phyloP scores from a whole-genome alignment of 2,329 filamentous ascomycete genomes.

The Sarocladium strictum region DNA sequence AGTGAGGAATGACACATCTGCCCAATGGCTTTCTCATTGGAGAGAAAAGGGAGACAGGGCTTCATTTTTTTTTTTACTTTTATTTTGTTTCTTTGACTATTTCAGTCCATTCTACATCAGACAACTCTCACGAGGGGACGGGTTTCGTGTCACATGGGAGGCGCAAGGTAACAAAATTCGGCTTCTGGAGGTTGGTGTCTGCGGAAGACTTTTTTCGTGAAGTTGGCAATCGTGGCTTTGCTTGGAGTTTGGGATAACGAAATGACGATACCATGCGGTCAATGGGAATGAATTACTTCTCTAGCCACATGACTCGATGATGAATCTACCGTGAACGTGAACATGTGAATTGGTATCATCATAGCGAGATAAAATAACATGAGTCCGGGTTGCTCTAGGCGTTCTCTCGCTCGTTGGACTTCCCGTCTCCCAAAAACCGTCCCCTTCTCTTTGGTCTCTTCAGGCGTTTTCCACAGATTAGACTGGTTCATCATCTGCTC shows the following conservation, averaged over 20 bases:
- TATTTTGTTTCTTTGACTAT: no score
- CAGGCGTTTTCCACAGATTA: slow-evolving; percentile 8
- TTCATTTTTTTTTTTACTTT: no score
- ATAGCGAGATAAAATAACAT: no score
- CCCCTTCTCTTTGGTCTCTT: neutral
- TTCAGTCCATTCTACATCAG: slow-evolving; percentile 21
- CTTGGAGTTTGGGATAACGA: slow-evolving; percentile 1
- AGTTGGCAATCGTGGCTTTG: neutral
- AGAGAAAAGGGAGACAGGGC: no score
- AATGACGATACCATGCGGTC: slow-evolving; percentile 2
- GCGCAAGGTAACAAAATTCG: neutral
- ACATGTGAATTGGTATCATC: neutral
- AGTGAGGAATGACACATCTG: neutral
- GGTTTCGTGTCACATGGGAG: neutral
- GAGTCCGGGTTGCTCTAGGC: no score
- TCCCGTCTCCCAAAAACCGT: no score
- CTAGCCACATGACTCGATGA: neutral
- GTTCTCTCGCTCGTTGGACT: no score
- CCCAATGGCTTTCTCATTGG: neutral
- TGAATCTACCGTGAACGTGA: neutral
- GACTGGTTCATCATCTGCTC: slow-evolving; percentile 49
- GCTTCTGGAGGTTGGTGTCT: neutral
- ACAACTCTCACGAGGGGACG: neutral
- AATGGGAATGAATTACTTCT: neutral
- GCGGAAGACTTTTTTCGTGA: no score